Evolutionary conservation across 371 early-diverging fungal genomes (phyloP).

Genomic region (Cokeromyces recurvatus): DNA sequence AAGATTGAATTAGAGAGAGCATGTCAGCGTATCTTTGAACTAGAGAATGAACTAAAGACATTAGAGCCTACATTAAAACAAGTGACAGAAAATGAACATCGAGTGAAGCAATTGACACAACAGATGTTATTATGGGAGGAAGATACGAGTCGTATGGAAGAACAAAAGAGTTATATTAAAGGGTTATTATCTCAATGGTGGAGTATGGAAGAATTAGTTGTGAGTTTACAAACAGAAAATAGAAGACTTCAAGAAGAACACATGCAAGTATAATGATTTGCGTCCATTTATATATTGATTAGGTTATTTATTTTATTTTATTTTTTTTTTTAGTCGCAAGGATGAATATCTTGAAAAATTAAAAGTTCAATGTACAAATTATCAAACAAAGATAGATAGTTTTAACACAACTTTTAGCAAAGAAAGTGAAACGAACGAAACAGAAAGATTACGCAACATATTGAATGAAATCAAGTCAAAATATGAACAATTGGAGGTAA

Average conservation of each 20-base stretch:
- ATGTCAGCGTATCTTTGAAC: constrained; percentile 38
- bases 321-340: constrained; percentile 7
- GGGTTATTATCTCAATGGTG: constrained; percentile 39
- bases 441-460: constrained; percentile 8
- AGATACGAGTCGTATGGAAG: constrained; percentile 35
- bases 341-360: constrained; percentile 15
- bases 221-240: constrained; percentile 35
- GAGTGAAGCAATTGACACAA: constrained; percentile 53
- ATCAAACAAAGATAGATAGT: constrained; percentile 5
- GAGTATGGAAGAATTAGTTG: constrained; percentile 39
- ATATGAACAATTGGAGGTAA: constrained; percentile 29
- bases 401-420: constrained; percentile 2
- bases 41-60: constrained; percentile 49
- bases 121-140: constrained; percentile 54
- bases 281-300: not conserved
- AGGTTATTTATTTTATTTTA: not conserved
- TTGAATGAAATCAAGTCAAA: constrained; percentile 16
- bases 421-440: constrained; percentile 7
- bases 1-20: constrained; percentile 25
- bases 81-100: constrained; percentile 50
- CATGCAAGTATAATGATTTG: constrained; percentile 13
- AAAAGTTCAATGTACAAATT: constrained; percentile 5
- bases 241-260: constrained; percentile 12
- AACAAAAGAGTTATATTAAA: constrained; percentile 41
- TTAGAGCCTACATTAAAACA: constrained; percentile 45